Evolutionary conservation across 805 yeast genomes (phyloP).

Genomic region (Metschnikowia proteae): DNA sequence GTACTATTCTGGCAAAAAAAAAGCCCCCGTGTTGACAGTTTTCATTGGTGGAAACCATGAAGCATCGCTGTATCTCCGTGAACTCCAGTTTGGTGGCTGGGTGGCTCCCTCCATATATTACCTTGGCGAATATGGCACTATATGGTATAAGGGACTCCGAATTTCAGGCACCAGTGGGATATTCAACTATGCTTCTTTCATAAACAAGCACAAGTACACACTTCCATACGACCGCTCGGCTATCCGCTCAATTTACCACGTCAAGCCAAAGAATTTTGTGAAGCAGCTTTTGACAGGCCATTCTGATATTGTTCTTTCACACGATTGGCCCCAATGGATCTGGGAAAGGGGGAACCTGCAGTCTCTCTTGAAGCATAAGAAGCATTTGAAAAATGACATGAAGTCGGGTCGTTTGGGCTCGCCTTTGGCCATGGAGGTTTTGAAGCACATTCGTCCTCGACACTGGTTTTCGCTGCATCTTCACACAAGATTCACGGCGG

Average conservation of each 20-base stretch:
- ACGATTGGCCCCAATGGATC: conserved; percentile 93
- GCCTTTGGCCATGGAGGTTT: conserved; percentile 55
- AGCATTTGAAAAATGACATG: conserved; percentile 65
- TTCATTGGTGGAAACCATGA: conserved; percentile 97
- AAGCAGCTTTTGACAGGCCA: conserved; percentile 45
- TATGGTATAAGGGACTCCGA: conserved; percentile 71
- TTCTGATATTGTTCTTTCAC: conserved; percentile 64
- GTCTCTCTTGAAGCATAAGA: conserved; percentile 53
- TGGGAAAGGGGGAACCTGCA: conserved; percentile 58
- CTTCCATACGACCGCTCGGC: conserved; percentile 48
- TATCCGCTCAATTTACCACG: conserved; percentile 66
- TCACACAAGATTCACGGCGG: conserved; percentile 56
- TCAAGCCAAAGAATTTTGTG: conserved; percentile 58
- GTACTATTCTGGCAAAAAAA: conserved; percentile 57
- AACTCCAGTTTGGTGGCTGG: conserved; percentile 85
- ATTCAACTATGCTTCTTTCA: conserved; percentile 44
- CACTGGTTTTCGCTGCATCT: conserved; percentile 90
- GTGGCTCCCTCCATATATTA: conserved; percentile 85
- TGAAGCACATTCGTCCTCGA: conserved; percentile 54
- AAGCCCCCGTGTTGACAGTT: conserved; percentile 73
- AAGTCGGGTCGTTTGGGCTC: conserved; percentile 62
- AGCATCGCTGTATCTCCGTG: conserved; percentile 70
- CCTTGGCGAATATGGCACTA: conserved; percentile 70
- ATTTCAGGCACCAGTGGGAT: conserved; percentile 88
- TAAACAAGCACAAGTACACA: conserved; percentile 10